A percentile compares a stretch with the other conserved stretches of the same genome.
Conservation (phyloP, 257 asterid species). For the Solanum etuberosum region DNA sequence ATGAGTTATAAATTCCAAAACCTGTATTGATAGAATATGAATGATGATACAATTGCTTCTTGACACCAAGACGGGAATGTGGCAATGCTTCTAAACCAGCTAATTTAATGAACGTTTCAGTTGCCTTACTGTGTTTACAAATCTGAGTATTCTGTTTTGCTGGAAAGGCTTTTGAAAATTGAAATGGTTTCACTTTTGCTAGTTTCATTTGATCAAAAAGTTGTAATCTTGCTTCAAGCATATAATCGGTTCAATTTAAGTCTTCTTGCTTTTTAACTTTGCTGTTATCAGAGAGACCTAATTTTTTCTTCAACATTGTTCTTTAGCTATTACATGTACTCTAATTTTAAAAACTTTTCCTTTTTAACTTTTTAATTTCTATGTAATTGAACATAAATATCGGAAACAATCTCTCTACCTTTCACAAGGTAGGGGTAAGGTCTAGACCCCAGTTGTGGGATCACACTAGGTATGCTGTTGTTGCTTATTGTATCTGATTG, state of each 20-base stretch:
- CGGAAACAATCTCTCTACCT: background rate
- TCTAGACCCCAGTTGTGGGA: background rate
- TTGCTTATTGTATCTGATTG: background rate
- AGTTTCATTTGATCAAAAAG: background rate
- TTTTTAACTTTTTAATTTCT: background rate
- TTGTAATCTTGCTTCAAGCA: background rate
- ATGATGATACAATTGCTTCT: background rate
- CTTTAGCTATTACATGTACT: background rate
- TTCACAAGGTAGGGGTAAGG: background rate
- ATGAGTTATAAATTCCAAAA: background rate
- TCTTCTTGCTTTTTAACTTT: background rate
- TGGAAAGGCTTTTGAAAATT: background rate
- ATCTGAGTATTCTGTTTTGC: background rate
- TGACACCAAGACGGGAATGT: background rate
- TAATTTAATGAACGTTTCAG: background rate
- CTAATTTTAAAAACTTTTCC: background rate
- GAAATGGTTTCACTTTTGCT: background rate
- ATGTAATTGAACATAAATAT: background rate
- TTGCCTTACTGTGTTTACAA: background rate
- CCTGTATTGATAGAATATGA: background rate
- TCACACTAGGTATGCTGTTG: background rate
- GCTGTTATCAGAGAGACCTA: background rate
- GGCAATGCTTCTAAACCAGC: background rate
- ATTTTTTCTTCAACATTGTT: background rate
- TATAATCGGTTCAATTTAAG: background rate